These are phyloP conservation scores for Hirschioporus abietinus DNA, from an alignment of 768 basidiomycete genomes.

Conservation along the genomic window DNA sequence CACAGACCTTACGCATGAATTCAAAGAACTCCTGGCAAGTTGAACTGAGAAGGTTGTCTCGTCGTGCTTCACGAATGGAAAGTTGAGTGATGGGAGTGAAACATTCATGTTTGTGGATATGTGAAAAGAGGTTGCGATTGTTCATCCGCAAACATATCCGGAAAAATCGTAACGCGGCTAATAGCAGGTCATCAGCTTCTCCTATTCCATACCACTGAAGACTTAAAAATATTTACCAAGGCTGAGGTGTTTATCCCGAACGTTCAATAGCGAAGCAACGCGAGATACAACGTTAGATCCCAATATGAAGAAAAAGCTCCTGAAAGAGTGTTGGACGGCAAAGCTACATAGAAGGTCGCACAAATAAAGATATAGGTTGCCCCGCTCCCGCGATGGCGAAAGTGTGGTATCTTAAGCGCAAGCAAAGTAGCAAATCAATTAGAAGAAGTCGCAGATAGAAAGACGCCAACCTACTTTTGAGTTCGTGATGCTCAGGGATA, in stretches of 20 bases:
- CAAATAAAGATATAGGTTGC: constrained; percentile 82
- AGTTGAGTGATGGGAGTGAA: constrained; percentile 80
- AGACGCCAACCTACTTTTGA: constrained; percentile 33
- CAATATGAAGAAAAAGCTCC: constrained; percentile 86
- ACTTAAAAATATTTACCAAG: constrained; percentile 57
- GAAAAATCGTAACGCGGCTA: constrained; percentile 92
- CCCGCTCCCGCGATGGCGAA: constrained; percentile 62
- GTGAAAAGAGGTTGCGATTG: constrained; percentile 67
- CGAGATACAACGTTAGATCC: constrained; percentile 70
- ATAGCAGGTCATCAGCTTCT: constrained; percentile 4
- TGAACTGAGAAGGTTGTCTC: constrained; percentile 91
- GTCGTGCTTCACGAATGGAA: constrained; percentile 72
- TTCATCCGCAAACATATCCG: constrained; percentile 77
- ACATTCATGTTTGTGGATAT: constrained; percentile 81
- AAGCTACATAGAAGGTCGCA: constrained; percentile 90
- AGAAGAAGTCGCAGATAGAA: constrained; percentile 15
- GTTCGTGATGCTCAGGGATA: constrained; percentile 61
- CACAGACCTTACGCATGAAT: constrained; percentile 72
- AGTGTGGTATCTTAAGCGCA: constrained; percentile 41
- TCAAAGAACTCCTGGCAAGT: constrained; percentile 97
- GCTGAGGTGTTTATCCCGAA: constrained; percentile 87
- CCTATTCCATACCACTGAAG: background rate
- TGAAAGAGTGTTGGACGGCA: constrained; percentile 83
- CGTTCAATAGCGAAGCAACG: constrained; percentile 71
- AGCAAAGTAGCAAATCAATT: background rate